Evolutionary conservation across 371 early-diverging fungal genomes (phyloP).

Genomic region (Syncephalastrum contaminatum): DNA sequence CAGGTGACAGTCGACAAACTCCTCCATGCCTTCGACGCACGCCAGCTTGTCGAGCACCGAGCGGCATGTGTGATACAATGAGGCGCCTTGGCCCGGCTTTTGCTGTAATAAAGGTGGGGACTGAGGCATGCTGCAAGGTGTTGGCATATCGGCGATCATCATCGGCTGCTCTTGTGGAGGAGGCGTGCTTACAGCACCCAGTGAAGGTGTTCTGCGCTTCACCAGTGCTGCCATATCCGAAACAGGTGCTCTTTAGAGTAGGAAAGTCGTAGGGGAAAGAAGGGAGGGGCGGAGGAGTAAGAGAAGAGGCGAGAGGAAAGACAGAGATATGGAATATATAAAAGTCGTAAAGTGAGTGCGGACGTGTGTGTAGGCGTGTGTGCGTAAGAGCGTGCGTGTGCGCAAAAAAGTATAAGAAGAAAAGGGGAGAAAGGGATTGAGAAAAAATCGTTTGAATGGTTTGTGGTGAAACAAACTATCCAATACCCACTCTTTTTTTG

Average conservation of each 20-base stretch:
- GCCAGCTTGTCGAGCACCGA: slow-evolving; percentile 60
- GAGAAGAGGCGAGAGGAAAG: slow-evolving; percentile 4
- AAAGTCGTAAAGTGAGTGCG: background rate
- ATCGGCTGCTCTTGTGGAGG: slow-evolving; percentile 9
- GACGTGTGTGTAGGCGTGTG: background rate
- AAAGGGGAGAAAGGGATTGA: slow-evolving; percentile 1
- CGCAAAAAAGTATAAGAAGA: no score
- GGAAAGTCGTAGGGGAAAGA: slow-evolving; percentile 11
- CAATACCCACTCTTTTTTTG: no score
- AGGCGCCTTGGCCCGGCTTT: slow-evolving; percentile 32
- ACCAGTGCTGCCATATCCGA: slow-evolving; percentile 32
- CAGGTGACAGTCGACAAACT: slow-evolving; percentile 47
- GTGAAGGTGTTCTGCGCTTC: slow-evolving; percentile 37
- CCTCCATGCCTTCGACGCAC: slow-evolving; percentile 59
- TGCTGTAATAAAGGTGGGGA: slow-evolving; percentile 10
- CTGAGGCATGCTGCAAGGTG: slow-evolving; percentile 13
- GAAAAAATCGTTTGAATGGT: slow-evolving; percentile 1
- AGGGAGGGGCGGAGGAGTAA: slow-evolving; percentile 9
- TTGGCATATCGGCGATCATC: slow-evolving; percentile 12
- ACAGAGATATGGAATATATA: slow-evolving; percentile 9
- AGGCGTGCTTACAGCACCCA: slow-evolving; percentile 22
- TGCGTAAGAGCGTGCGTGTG: slow-evolving; percentile 1
- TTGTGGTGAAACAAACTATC: slow-evolving; percentile 3
- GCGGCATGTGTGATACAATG: slow-evolving; percentile 67
- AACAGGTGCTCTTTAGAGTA: slow-evolving; percentile 3